Evolutionary conservation across 192 early-diverging fungal genomes (phyloP).

Genomic region (Coemansia sp.): DNA sequence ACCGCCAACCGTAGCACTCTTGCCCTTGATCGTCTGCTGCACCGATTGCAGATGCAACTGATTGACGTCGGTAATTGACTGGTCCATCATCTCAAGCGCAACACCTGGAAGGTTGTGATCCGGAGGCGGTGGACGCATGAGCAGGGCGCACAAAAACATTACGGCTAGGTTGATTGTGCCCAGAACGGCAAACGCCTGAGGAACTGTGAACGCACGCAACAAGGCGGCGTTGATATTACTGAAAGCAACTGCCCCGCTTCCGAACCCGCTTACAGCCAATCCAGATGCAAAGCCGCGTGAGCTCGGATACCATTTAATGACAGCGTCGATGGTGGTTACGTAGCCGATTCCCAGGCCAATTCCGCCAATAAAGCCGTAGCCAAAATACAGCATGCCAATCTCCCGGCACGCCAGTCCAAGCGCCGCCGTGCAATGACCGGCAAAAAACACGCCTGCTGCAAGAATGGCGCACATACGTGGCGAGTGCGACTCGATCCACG

Average conservation of each 20-base stretch:
- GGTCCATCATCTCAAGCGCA: conserved; percentile 52
- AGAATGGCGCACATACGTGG: conserved; percentile 66
- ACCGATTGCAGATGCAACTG: conserved; percentile 24
- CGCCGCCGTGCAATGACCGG: conserved; percentile 67
- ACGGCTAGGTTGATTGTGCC: conserved; percentile 62
- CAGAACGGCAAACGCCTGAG: conserved; percentile 64
- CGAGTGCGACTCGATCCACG: conserved; percentile 76
- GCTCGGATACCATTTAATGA: conserved; percentile 80
- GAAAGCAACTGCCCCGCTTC: conserved; percentile 68
- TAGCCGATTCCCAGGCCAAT: conserved; percentile 71
- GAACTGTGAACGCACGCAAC: conserved; percentile 56
- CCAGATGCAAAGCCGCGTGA: conserved; percentile 73
- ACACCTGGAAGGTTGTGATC: conserved; percentile 60
- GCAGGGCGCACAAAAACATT: conserved; percentile 61
- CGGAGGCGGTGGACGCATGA: conserved; percentile 64
- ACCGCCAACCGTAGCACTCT: conserved; percentile 41
- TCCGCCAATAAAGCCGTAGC: conserved; percentile 72
- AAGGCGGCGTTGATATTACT: conserved; percentile 64
- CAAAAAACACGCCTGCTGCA: conserved; percentile 65
- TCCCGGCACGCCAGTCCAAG: conserved; percentile 60
- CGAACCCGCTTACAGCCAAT: conserved; percentile 76
- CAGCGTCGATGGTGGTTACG: conserved; percentile 71
- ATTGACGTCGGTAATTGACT: conserved; percentile 41
- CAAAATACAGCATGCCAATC: conserved; percentile 66
- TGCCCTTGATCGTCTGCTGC: conserved; percentile 52